phyloP scores from a whole-genome alignment of 768 basidiomycete species.

The Leccinum imitatum region DNA sequence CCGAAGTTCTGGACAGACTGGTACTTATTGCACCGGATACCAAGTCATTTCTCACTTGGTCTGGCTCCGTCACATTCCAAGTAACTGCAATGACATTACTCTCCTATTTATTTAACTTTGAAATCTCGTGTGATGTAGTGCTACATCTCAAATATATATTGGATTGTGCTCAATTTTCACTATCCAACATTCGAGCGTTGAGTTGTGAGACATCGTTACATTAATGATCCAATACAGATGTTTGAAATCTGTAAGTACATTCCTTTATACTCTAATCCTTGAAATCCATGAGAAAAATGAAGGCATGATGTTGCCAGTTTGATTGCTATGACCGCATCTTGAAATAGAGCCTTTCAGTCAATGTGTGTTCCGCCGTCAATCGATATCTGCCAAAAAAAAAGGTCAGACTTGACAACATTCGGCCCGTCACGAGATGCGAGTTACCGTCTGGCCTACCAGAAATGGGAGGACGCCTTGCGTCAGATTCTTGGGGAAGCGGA shows the following conservation, averaged over 20 bases:
- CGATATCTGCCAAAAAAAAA: slow-evolving; percentile 13
- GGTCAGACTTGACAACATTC: not conserved
- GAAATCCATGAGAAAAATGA: not conserved
- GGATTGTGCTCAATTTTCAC: too few species aligned
- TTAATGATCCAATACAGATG: not conserved
- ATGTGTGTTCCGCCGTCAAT: slow-evolving; percentile 28
- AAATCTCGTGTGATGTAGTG: too few species aligned
- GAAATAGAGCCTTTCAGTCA: slow-evolving; percentile 14
- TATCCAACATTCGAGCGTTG: too few species aligned
- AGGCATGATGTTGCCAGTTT: not conserved
- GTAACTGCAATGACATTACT: too few species aligned
- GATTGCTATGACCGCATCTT: not conserved
- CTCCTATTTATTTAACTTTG: too few species aligned
- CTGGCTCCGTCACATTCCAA: too few species aligned
- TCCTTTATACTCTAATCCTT: not conserved
- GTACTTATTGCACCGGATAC: too few species aligned
- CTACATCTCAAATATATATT: too few species aligned
- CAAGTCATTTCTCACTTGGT: too few species aligned
- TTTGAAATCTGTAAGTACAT: not conserved
- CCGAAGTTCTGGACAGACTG: too few species aligned
- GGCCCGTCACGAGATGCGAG: not conserved
- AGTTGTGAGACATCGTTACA: not conserved
- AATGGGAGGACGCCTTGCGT: too few species aligned
- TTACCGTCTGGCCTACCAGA: slow-evolving; percentile 27
- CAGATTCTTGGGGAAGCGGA: too few species aligned